Conservation (phyloP, 2,329 filamentous ascomycete species). For the Aspergillus sp. region DNA sequence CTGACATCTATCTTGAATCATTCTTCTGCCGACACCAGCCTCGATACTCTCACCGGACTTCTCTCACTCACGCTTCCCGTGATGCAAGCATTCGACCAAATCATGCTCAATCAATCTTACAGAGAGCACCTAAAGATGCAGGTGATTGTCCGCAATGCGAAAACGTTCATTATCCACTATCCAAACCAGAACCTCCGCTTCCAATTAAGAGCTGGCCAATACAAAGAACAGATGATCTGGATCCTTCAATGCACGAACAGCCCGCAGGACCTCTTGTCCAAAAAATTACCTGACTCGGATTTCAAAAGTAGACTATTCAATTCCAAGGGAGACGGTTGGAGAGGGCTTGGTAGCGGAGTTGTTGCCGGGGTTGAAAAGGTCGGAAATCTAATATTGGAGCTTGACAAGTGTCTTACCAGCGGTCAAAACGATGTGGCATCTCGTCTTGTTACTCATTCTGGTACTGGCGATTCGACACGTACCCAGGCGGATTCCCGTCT, state of each 20-base stretch:
- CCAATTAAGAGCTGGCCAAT: conserved; percentile 27
- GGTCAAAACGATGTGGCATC: background rate
- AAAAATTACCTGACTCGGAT: conserved; percentile 20
- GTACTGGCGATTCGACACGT: background rate
- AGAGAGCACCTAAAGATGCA: conserved; percentile 28
- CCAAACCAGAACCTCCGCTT: conserved; percentile 34
- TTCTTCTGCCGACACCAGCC: conserved; percentile 25
- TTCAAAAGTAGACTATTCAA: conserved; percentile 36
- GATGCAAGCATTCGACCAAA: conserved; percentile 36
- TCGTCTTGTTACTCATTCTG: background rate
- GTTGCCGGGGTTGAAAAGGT: conserved; percentile 34
- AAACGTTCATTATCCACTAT: conserved; percentile 37
- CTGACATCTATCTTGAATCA: conserved; percentile 38
- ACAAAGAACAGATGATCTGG: conserved; percentile 34
- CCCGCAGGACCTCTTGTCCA: conserved; percentile 14
- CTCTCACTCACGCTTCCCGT: conserved; percentile 39
- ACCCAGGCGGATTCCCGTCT: background rate
- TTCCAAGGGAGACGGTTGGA: conserved; percentile 40
- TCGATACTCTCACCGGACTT: conserved; percentile 31
- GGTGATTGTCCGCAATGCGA: conserved; percentile 37
- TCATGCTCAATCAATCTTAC: conserved; percentile 27
- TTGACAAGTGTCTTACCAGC: conserved; percentile 29
- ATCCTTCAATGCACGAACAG: conserved; percentile 31
- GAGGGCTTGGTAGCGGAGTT: conserved; percentile 39
- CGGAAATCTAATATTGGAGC: conserved; percentile 31